Evolutionary conservation across 129 eudicot genomes (phyloP), one percentile per base, ranked within the genome.

Genomic region (Flaveria robusta): DNA sequence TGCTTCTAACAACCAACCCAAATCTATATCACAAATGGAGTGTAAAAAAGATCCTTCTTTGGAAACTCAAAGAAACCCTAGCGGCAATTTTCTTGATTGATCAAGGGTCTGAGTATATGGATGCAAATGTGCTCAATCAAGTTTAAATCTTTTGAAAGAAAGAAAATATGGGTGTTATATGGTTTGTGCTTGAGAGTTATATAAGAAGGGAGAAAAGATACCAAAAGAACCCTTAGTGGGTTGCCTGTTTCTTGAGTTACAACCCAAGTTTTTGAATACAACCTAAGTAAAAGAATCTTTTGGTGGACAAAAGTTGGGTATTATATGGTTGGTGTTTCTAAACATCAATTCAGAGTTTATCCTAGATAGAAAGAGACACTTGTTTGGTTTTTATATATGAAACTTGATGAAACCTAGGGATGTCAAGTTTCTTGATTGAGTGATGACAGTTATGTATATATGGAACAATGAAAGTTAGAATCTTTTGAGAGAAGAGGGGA

Each of bases 281-380:
- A 42, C 49, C 71, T 24, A 79, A 13, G 74, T 74, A 75, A 80
- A 80, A 80, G 75, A 66, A 74, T 73, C 83, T 80, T 80, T 73
- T 80, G 63, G 68, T 41, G 75, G 41, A 51, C 67, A 62, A 23
- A 64, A 79, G 72, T 31, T 73, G 78, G 41, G 68, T 55, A 42
- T 77, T 18, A 41, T 68, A 68, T 54, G 75, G 70, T 29, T 64
- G 18, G 34, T 51, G 83, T 51, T 47, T 71, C 29, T 47, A 62
- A 79, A 15, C 72, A 79, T 76, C 19, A 47, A 71, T 47, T 37
- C 43, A 2, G 39, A 19, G 80, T 31, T 59, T 51, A 76, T 42
- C 65, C 12, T 23, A 19, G 14, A 60, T 60, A 22, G 34, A 22
- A 55, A 22, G 4, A 60, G 39, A 12, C 31, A 56, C 31, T 56